A percentile compares a stretch with the other conserved stretches of the same genome.
Conservation (phyloP, 352 stramenopile species). For the Peronospora destructor region DNA sequence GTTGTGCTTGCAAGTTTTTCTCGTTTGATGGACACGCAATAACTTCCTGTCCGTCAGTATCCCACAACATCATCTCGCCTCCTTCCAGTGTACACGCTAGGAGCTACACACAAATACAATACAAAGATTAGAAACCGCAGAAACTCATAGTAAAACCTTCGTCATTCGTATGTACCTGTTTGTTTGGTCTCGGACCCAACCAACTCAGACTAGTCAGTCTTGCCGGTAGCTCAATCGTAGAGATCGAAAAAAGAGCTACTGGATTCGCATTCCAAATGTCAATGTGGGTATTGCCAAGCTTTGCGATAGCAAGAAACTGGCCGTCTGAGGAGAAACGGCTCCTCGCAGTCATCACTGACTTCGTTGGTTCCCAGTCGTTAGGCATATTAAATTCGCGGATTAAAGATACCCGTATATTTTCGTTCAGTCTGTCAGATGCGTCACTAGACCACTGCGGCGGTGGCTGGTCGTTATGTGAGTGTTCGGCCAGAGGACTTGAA, state of each 20-base stretch:
- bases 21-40: constrained; percentile 21
- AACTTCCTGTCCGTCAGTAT: constrained; percentile 25
- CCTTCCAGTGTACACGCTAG: constrained; percentile 29
- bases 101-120: constrained; percentile 17
- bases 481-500: constrained; percentile 1
- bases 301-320: constrained; percentile 32
- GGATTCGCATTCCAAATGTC: constrained; percentile 42
- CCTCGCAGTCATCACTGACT: constrained; percentile 27
- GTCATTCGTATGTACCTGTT: constrained; percentile 21
- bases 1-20: constrained; percentile 19
- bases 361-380: constrained; percentile 30
- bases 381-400: constrained; percentile 38
- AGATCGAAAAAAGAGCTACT: constrained; percentile 14
- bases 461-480: constrained; percentile 4
- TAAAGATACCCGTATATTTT: constrained; percentile 17
- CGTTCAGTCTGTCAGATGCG: constrained; percentile 1
- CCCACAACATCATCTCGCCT: constrained; percentile 27
- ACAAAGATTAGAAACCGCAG: not conserved
- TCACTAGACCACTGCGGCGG: constrained; percentile 9
- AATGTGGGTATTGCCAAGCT: constrained; percentile 32
- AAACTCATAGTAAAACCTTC: not conserved
- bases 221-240: constrained; percentile 26
- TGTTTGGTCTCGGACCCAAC: constrained; percentile 25
- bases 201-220: constrained; percentile 26
- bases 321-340: constrained; percentile 35